Evolutionary conservation across 1,284 basidiomycete species (phyloP).

Genomic region (Mycosarcoma maydis): DNA sequence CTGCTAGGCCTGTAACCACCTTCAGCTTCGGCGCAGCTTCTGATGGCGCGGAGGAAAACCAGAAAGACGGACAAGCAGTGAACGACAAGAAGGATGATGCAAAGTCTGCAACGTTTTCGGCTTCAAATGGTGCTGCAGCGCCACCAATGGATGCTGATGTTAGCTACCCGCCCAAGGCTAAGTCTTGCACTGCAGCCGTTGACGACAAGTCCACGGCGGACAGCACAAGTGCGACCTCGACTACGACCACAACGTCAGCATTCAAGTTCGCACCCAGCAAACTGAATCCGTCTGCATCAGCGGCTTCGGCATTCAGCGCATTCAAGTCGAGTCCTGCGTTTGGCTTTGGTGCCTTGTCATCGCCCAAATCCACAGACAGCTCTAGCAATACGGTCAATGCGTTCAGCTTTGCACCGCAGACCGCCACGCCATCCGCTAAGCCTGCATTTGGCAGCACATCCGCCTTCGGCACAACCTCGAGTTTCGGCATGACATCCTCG

Average conservation of each 20-base stretch:
- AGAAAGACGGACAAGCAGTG: neutral
- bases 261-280: constrained; percentile 39
- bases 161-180: constrained; percentile 20
- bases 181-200: neutral
- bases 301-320: constrained; percentile 30
- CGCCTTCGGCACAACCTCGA: constrained; percentile 5
- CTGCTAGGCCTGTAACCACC: constrained; percentile 2
- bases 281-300: constrained; percentile 7
- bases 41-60: constrained; percentile 2
- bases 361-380: constrained; percentile 7
- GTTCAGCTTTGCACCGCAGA: constrained; percentile 32
- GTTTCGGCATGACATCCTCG: neutral
- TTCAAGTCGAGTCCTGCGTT: constrained; percentile 29
- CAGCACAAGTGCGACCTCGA: neutral
- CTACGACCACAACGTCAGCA: constrained; percentile 8
- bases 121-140: neutral
- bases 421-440: neutral
- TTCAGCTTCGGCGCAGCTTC: constrained; percentile 9
- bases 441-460: constrained; percentile 15
- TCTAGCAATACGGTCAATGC: constrained; percentile 10
- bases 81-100: constrained; percentile 1
- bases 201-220: too few species aligned
- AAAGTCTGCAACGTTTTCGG: neutral
- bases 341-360: constrained; percentile 32
- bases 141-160: constrained; percentile 9